These are phyloP conservation scores for Pythium plurisporium DNA, from an alignment of 352 stramenopile genomes.

Conservation along the genomic window DNA sequence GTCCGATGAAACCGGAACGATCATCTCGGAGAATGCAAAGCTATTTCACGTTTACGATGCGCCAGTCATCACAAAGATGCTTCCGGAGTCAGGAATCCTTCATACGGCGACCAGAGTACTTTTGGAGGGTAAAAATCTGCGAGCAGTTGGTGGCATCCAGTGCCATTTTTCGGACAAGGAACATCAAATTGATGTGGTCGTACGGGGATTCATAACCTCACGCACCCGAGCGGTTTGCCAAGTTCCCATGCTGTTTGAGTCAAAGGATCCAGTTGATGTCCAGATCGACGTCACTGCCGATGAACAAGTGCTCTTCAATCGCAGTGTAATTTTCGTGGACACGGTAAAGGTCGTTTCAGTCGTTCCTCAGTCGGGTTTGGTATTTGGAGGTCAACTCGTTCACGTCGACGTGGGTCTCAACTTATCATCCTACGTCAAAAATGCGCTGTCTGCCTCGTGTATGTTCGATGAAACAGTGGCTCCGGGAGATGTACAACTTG, in stretches of 20 bases:
- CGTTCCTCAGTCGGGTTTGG: not conserved
- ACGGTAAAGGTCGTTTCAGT: not conserved
- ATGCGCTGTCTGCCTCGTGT: not conserved
- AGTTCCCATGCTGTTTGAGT: not conserved
- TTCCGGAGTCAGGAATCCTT: constrained; percentile 9
- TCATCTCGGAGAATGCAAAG: constrained; percentile 18
- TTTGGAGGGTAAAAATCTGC: constrained; percentile 8
- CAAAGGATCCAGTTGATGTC: not conserved
- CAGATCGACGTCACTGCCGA: constrained; percentile 1
- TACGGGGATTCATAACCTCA: constrained; percentile 3
- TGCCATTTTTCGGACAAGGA: constrained; percentile 3
- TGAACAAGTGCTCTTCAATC: not conserved
- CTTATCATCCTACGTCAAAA: not conserved
- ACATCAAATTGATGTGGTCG: not conserved
- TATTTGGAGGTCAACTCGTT: constrained; percentile 8
- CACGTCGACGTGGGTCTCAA: not conserved
- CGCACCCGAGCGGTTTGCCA: constrained; percentile 5
- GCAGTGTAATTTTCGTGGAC: not conserved
- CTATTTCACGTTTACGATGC: constrained; percentile 17
- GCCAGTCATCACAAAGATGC: not conserved
- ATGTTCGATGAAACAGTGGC: not conserved
- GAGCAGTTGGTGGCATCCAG: constrained; percentile 1
- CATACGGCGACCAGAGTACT: constrained; percentile 15
- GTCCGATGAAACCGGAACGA: not conserved
- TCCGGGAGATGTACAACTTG: not conserved